phyloP scores from a whole-genome alignment of 345 rosid genomes.

The Eucalyptus erythrocorys region DNA sequence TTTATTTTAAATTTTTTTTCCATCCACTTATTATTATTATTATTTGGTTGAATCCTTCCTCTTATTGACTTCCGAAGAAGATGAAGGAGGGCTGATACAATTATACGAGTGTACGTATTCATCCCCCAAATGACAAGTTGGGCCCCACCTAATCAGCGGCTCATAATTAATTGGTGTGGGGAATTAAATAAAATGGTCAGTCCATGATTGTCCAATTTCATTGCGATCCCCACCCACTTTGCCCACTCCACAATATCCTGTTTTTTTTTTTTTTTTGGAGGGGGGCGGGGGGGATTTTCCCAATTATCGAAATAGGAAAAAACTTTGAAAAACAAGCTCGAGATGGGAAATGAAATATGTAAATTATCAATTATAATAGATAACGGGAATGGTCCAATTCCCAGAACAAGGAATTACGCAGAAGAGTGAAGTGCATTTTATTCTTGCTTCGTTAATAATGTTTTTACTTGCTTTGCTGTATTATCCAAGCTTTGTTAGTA shows the following conservation, averaged over 20 bases:
- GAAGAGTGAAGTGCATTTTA: background rate
- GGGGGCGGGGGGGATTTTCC: background rate
- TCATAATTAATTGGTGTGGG: background rate
- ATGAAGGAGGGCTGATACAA: background rate
- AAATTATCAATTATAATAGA: background rate
- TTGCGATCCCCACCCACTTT: background rate
- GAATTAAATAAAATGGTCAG: background rate
- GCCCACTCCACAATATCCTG: background rate
- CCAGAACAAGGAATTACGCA: background rate
- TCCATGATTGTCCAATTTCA: background rate
- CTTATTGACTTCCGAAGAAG: too few species aligned
- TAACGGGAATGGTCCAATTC: background rate
- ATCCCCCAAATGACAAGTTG: background rate
- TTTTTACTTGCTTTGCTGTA: background rate
- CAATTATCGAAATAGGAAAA: background rate
- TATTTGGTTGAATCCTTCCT: background rate
- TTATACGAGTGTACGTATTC: background rate
- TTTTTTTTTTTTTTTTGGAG: accelerated
- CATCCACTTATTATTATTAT: background rate
- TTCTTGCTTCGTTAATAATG: background rate
- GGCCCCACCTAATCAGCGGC: background rate
- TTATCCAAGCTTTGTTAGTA: background rate
- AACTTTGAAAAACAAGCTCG: background rate
- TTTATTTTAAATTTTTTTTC: too few species aligned
- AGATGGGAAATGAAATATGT: background rate